Conservation (phyloP, 2,329 filamentous ascomycete species). For the Leptographium galeiforme region DNA sequence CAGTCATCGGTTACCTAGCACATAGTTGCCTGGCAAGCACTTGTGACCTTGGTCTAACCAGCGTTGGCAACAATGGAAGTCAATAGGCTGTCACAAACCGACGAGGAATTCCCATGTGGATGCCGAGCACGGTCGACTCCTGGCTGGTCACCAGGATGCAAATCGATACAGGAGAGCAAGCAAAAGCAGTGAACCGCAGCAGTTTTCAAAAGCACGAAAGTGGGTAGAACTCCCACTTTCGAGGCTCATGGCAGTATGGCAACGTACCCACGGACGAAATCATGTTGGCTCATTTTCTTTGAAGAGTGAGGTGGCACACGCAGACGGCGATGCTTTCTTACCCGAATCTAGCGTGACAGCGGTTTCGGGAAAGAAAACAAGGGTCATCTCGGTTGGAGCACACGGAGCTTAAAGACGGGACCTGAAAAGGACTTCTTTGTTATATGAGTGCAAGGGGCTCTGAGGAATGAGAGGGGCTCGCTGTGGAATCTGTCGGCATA, state of each 20-base stretch:
- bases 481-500: background rate
- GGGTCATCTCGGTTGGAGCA: background rate
- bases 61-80: constrained; percentile 4
- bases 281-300: background rate
- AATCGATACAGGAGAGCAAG: constrained; percentile 23
- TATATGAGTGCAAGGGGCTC: background rate
- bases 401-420: background rate
- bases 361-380: background rate
- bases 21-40: constrained; percentile 42
- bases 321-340: background rate
- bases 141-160: constrained; percentile 17
- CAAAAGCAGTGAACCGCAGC: constrained; percentile 37
- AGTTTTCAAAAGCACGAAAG: constrained; percentile 1
- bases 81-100: constrained; percentile 6
- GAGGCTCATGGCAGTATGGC: constrained; percentile 4
- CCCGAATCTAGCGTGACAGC: constrained; percentile 7
- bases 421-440: background rate
- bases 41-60: constrained; percentile 1
- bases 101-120: background rate
- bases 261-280: background rate
- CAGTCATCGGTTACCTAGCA: constrained; percentile 23
- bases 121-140: constrained; percentile 7
- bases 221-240: background rate
- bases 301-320: background rate
- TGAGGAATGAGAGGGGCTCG: background rate